Evolutionary conservation across 805 yeast species (phyloP).

Genomic region (Tetrapisispora taiwanensis): DNA sequence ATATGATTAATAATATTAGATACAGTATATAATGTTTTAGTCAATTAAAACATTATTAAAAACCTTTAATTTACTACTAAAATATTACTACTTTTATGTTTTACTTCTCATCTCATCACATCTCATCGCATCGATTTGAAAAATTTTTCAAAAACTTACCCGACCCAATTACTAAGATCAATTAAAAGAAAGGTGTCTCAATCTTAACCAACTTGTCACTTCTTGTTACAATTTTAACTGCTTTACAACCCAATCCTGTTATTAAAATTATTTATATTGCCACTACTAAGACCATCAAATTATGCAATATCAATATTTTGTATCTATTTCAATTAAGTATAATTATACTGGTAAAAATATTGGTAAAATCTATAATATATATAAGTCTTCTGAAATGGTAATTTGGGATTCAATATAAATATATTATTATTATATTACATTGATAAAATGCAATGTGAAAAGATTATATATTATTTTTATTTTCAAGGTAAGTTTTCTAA

Average conservation of each 20-base stretch:
- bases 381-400: no score
- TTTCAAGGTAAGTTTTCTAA: neutral
- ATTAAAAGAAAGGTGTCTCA: neutral
- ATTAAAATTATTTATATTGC: no score
- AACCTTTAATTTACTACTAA: neutral
- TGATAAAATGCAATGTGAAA: neutral
- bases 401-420: no score
- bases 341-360: no score
- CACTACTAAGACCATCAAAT: no score
- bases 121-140: conserved; percentile 4
- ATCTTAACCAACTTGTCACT: neutral
- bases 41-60: neutral
- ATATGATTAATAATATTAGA: no score
- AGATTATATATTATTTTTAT: neutral
- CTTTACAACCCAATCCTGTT: no score
- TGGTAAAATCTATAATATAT: no score
- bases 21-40: no score
- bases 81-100: neutral
- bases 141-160: conserved; percentile 4
- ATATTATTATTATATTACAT: no score
- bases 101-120: conserved; percentile 4
- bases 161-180: conserved; percentile 1
- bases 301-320: no score
- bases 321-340: neutral
- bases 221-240: neutral